Conservation (phyloP, 2,329 filamentous ascomycete species). For the Colletotrichum tabaci region DNA sequence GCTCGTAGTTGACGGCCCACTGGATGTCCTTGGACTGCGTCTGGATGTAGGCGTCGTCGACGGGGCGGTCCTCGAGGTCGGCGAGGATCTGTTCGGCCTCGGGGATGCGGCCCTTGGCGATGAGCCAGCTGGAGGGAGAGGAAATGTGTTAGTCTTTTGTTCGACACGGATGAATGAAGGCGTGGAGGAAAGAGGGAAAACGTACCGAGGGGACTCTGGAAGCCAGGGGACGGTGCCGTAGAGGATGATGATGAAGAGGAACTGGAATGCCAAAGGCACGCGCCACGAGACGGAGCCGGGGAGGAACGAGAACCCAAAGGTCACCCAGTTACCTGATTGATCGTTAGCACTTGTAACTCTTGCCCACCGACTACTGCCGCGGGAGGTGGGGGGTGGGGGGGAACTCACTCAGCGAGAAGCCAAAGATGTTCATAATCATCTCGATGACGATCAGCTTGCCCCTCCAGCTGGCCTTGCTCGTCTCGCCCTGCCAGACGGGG, state of each 20-base stretch:
- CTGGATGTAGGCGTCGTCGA: slow-evolving; percentile 47
- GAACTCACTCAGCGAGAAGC: slow-evolving; percentile 46
- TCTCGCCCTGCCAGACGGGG: slow-evolving; percentile 57
- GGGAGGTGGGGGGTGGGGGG: too few species aligned
- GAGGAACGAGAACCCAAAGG: slow-evolving; percentile 54
- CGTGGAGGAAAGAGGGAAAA: fast-evolving
- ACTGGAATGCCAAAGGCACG: slow-evolving; percentile 60
- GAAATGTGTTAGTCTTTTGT: background rate
- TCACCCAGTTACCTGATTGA: slow-evolving; percentile 54
- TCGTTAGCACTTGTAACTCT: background rate
- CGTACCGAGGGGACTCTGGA: slow-evolving; percentile 51
- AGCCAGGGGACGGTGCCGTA: slow-evolving; percentile 49
- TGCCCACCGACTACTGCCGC: background rate
- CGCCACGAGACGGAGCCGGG: slow-evolving; percentile 54
- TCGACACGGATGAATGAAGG: too few species aligned
- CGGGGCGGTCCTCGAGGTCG: slow-evolving; percentile 45
- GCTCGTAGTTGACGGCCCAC: slow-evolving; percentile 50
- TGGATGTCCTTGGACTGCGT: slow-evolving; percentile 50
- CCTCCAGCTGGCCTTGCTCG: slow-evolving; percentile 50
- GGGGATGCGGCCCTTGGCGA: slow-evolving; percentile 46
- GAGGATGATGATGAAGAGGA: slow-evolving; percentile 56
- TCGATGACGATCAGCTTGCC: slow-evolving; percentile 53
- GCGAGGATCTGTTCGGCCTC: slow-evolving; percentile 52
- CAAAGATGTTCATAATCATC: slow-evolving; percentile 51
- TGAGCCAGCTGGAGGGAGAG: slow-evolving; percentile 43